Percentiles rank a stretch among this genome's conserved stretches.
These are phyloP conservation scores for Hypoxylon fuscum DNA, from an alignment of 495 filamentous ascomycete genomes.

Conservation along the genomic window DNA sequence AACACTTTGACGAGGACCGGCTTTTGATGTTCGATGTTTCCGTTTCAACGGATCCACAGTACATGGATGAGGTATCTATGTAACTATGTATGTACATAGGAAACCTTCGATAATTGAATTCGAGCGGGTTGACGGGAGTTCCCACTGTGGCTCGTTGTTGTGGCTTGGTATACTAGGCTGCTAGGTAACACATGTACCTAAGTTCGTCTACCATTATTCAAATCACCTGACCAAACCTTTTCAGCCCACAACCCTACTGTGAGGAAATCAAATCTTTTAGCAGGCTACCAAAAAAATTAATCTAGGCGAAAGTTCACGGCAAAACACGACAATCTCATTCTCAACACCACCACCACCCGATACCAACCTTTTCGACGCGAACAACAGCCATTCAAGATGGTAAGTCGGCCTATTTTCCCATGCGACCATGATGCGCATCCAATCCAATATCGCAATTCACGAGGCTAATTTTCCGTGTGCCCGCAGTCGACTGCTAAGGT, in stretches of 20 bases:
- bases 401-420: conserved; percentile 46
- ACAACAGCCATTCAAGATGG: conserved; percentile 57
- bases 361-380: conserved; percentile 45
- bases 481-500: conserved; percentile 88
- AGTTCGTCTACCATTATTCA: conserved; percentile 16
- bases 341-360: conserved; percentile 44
- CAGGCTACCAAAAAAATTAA: conserved; percentile 42
- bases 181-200: too few relatives aligned
- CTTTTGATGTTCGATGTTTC: conserved; percentile 10
- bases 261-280: conserved; percentile 44
- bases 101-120: conserved; percentile 19
- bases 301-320: conserved; percentile 38
- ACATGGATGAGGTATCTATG: too few relatives aligned
- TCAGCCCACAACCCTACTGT: conserved; percentile 41
- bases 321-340: conserved; percentile 42
- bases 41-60: too few relatives aligned
- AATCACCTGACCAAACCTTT: conserved; percentile 40
- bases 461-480: conserved; percentile 20
- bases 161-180: conserved; percentile 14
- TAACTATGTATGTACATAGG: too few relatives aligned
- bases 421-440: conserved; percentile 8
- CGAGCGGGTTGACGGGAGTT: too few relatives aligned
- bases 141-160: too few relatives aligned
- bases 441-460: conserved; percentile 9
- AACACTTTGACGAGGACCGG: conserved; percentile 20